Evolutionary conservation across 305 asterid species (phyloP), one percentile per base, ranked within the genome.

Genomic region (Lippia alba): DNA sequence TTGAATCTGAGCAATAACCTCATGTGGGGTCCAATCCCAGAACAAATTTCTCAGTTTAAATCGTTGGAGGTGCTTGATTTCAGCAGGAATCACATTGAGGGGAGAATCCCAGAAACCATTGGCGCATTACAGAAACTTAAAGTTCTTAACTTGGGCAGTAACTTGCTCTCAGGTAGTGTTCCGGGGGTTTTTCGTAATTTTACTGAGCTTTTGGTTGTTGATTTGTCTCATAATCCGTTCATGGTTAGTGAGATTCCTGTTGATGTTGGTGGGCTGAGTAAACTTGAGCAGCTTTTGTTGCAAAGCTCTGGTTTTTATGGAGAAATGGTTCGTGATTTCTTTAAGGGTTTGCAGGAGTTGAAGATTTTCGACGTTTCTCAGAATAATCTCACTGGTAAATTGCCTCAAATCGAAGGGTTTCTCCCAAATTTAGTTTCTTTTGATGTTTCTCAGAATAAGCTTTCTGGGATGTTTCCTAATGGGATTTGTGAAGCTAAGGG

Each of bases 21-120:
- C 79, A 84, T 91, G 44, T 85, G 96, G 96, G 97, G 97, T 18
- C 79, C 88, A 76, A 83, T 91, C 61, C 96, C 93, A 12, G 92
- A 82, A 9, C 94, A 89, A 65, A 81, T 91, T 67, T 86, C 91
- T 67, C 82, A 71, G 84, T 86, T 91, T 70, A 73, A 69, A 74
- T 74, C 84, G 12, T 49, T 92, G 70, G 80, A 73, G 50, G 67
- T 85, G 56, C 82, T 92, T 74, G 96, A 92, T 75, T 76, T 92
- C 0, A 81, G 96, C 85, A 85, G 73, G 72, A 92, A 92, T 60
- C 97, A 85, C 49, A 63, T 92, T 61, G 90, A 89, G 76, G 96
- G 96, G 32, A 81, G 78, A 51, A 85, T 92, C 82, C 97, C 96
- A 56, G 89, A 81, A 64, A 63, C 77, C 75, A 85, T 91, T 24